Conservation (phyloP, 805 yeast species). For the Ogataea henricii region DNA sequence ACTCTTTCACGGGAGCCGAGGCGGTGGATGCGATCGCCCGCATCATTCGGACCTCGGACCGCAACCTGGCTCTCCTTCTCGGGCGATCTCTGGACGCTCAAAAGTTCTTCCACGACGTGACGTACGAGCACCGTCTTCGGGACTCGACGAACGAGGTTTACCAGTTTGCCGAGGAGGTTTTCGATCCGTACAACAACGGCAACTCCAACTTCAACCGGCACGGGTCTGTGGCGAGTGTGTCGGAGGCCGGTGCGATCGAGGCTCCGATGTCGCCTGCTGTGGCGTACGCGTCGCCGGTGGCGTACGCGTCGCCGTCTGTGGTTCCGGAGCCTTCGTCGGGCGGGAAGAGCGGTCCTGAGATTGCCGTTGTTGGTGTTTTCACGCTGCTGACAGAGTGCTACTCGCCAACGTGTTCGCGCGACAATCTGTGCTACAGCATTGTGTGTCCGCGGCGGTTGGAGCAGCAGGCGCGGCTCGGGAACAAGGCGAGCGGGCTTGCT, state of each 20-base stretch:
- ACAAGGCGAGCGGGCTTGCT: slow-evolving; percentile 81
- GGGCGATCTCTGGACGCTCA: slow-evolving; percentile 96
- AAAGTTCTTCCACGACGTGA: slow-evolving; percentile 90
- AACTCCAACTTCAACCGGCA: slow-evolving; percentile 25
- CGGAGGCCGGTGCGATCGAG: slow-evolving; percentile 22
- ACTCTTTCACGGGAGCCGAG: slow-evolving; percentile 90
- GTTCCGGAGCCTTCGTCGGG: slow-evolving; percentile 4
- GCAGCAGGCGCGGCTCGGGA: slow-evolving; percentile 89
- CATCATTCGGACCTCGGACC: slow-evolving; percentile 84
- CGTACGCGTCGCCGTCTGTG: slow-evolving; percentile 21
- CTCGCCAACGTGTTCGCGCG: slow-evolving; percentile 94
- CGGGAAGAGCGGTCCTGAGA: background rate
- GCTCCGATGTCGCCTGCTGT: slow-evolving; percentile 14
- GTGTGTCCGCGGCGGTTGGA: slow-evolving; percentile 95
- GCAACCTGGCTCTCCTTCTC: slow-evolving; percentile 82
- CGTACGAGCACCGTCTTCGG: slow-evolving; percentile 88
- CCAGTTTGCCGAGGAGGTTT: slow-evolving; percentile 65
- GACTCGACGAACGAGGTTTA: slow-evolving; percentile 88
- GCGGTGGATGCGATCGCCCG: slow-evolving; percentile 90
- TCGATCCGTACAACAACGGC: slow-evolving; percentile 29
- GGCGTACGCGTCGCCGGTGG: slow-evolving; percentile 2
- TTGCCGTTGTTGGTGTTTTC: slow-evolving; percentile 81
- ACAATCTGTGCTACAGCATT: slow-evolving; percentile 85
- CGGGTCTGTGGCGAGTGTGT: slow-evolving; percentile 30
- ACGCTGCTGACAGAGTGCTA: slow-evolving; percentile 92